Evolutionary conservation across 2,329 filamentous ascomycete genomes (phyloP), one percentile per base, ranked within the genome.

Genomic region (Elsinoe australis): DNA sequence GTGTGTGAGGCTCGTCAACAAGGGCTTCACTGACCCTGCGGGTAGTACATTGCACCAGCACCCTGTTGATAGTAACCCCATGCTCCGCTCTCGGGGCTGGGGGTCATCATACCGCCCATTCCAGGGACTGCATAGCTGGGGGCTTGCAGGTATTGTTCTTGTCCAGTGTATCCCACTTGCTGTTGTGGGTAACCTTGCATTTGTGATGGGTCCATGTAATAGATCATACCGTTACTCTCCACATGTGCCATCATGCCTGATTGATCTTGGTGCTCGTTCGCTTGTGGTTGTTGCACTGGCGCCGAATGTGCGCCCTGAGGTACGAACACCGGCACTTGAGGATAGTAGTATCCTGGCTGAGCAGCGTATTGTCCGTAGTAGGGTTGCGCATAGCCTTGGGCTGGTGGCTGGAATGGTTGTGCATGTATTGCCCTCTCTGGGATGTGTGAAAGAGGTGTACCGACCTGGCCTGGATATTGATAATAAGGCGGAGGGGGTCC

Each of bases 191-290:
- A 50, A 19, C 35, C 18, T 28, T 65, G 63, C 39, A 89, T 70
- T 60, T 88, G 83, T n/a, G 81, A 75, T 5, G 86, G 76, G 60
- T 94, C 85, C 59, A 51, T 32, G 63, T 95, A 98, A 65, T 94
- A 96, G 1, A 95, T 88, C 77, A 94, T 96, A 53, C 92, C 92
- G 57, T 95, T 94, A 54, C 83, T 82, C 69, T 96, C 90, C 64
- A 95, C 89, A 0, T 87, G 87, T 15, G 83, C 75, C 50, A 78
- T 77, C 50, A 78, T 77, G 14, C 72, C 73, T 2, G 69, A 66
- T 54, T 76, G 47, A 4, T 48, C 35, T 15, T 49, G 38, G 26
- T 55, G 52, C 7, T 51, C 32, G 17, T 49, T 36, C 29, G 42
- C 49, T 17, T 52, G 52, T 68, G 63, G 54, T 63, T 50, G 38